Conservation (phyloP, 1,139 yeast genomes). For the Geotrichum bryndzae region DNA sequence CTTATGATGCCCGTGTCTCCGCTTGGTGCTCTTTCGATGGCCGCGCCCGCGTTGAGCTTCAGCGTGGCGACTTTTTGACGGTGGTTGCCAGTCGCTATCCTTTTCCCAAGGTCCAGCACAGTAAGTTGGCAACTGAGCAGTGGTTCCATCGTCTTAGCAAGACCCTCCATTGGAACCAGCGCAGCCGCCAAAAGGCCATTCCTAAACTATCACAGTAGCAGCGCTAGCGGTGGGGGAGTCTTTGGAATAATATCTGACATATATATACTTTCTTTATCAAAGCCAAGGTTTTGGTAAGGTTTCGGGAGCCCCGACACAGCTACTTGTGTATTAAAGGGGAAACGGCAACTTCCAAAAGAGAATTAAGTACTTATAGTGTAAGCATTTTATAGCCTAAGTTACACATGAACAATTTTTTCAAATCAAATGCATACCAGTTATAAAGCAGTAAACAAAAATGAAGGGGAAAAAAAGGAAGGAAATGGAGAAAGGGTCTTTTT, state of each 20-base stretch:
- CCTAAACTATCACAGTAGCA: not conserved
- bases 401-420: too few species aligned
- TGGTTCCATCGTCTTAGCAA: conserved; percentile 47
- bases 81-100: conserved; percentile 70
- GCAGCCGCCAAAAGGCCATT: conserved; percentile 37
- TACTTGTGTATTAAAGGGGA: too few species aligned
- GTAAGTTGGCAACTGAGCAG: conserved; percentile 36
- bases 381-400: too few species aligned
- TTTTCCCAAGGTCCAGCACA: conserved; percentile 60
- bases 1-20: conserved; percentile 56
- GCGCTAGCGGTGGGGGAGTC: not conserved
- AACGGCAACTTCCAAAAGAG: too few species aligned
- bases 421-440: too few species aligned
- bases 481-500: too few species aligned
- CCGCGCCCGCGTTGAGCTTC: conserved; percentile 59
- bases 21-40: conserved; percentile 85
- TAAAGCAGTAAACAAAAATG: too few species aligned
- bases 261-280: not conserved
- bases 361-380: too few species aligned
- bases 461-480: too few species aligned
- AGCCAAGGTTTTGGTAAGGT: too few species aligned
- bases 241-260: not conserved
- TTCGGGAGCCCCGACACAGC: too few species aligned
- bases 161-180: conserved; percentile 52
- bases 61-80: conserved; percentile 65